Percentiles rank a stretch among this genome's conserved stretches.
Evolutionary conservation across 2,329 filamentous ascomycete species (phyloP).

Genomic region (Monosporascus sp.): DNA sequence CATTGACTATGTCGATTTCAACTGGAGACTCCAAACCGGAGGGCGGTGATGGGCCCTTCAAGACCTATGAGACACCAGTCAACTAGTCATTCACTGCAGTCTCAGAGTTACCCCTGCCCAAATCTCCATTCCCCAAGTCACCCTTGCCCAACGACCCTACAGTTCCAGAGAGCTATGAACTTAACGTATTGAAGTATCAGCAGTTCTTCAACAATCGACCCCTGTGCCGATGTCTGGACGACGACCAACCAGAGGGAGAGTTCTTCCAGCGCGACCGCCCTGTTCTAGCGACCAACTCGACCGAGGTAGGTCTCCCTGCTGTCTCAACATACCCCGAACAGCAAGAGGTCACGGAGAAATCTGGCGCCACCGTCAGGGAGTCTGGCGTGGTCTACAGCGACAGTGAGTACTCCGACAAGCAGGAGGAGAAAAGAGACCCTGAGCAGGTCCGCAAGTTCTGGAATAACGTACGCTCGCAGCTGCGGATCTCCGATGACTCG

Average conservation of each 20-base stretch:
- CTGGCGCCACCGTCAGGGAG: background rate
- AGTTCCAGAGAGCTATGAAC: background rate
- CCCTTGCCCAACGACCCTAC: background rate
- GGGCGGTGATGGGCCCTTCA: background rate
- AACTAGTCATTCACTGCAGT: background rate
- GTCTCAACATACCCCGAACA: background rate
- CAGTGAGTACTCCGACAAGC: background rate
- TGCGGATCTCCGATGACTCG: background rate
- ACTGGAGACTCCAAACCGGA: background rate
- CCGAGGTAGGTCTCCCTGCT: background rate
- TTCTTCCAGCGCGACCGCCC: background rate
- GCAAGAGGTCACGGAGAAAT: background rate
- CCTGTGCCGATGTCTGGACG: background rate
- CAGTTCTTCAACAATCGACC: background rate
- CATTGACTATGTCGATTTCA: background rate
- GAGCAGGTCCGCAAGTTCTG: background rate
- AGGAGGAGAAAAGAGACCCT: background rate
- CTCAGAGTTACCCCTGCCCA: background rate
- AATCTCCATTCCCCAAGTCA: background rate
- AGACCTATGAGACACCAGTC: background rate
- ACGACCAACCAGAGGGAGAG: slow-evolving; percentile 1
- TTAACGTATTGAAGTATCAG: background rate
- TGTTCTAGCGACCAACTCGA: background rate
- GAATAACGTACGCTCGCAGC: background rate
- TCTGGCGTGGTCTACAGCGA: background rate